These are phyloP conservation scores for Russula griseocarnosa DNA, from an alignment of 768 basidiomycete genomes.

Conservation along the genomic window DNA sequence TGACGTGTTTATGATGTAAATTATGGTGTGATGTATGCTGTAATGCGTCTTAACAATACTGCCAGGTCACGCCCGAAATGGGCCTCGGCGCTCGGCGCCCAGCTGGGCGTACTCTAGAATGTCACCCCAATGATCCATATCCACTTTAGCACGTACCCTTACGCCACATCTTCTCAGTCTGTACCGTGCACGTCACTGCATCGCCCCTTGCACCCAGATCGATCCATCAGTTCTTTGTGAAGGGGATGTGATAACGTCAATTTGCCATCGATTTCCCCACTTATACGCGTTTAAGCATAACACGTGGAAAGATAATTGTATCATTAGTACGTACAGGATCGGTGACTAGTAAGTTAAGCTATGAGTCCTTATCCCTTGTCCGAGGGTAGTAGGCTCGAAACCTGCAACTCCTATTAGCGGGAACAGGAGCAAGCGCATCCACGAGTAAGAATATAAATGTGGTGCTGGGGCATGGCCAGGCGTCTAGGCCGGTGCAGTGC, in stretches of 20 bases:
- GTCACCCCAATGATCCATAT: neutral
- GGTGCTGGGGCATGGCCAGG: neutral
- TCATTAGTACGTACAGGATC: neutral
- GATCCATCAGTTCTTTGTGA: neutral
- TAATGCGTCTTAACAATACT: too few species aligned
- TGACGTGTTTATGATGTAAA: too few species aligned
- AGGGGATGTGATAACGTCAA: neutral
- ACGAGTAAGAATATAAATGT: neutral
- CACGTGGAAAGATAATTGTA: neutral
- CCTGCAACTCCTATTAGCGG: too few species aligned
- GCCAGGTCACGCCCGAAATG: neutral
- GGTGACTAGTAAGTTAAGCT: slow-evolving; percentile 1
- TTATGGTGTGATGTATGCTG: too few species aligned
- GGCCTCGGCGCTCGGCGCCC: neutral
- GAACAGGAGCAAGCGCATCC: neutral
- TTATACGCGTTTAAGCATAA: neutral
- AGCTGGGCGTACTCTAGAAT: neutral
- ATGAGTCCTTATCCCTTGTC: neutral
- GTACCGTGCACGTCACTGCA: neutral
- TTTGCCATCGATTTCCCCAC: neutral
- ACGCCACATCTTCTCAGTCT: neutral
- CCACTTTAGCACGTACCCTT: neutral
- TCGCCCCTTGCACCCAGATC: neutral
- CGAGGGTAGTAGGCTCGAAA: neutral
- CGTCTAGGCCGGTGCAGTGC: neutral